These are phyloP conservation scores for Seiridium unicorne DNA, from an alignment of 2,329 filamentous ascomycete species.

Conservation along the genomic window DNA sequence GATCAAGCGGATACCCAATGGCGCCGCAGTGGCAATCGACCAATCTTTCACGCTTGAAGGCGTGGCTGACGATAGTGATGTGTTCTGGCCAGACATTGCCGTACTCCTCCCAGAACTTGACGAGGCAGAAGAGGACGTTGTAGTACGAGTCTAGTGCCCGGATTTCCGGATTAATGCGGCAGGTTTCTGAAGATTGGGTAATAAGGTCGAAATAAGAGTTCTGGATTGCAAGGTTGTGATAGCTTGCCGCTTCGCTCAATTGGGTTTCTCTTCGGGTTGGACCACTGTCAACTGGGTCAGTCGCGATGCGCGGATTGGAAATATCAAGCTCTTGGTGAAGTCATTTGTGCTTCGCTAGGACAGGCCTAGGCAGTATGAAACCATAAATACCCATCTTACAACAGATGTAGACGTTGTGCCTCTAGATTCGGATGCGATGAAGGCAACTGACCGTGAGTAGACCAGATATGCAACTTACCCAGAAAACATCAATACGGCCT, in stretches of 20 bases:
- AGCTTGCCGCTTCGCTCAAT: constrained; percentile 62
- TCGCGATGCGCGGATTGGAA: no score
- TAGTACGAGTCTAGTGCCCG: constrained; percentile 82
- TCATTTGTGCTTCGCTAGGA: no score
- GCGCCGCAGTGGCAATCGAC: constrained; percentile 63
- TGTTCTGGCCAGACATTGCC: constrained; percentile 49
- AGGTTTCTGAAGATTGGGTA: constrained; percentile 7
- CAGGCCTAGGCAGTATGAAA: no score
- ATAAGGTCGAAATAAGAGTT: constrained; percentile 46
- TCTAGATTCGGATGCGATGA: no score
- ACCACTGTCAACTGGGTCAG: constrained; percentile 42
- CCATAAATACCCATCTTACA: no score
- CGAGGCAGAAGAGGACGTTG: constrained; percentile 76
- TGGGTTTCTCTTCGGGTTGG: constrained; percentile 58
- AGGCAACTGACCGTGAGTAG: neutral
- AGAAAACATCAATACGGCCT: constrained; percentile 65
- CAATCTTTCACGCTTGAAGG: constrained; percentile 65
- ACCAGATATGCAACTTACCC: constrained; percentile 47
- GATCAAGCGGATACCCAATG: constrained; percentile 49
- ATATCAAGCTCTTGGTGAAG: no score
- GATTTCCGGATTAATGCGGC: constrained; percentile 60
- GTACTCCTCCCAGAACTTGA: constrained; percentile 52
- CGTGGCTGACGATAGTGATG: constrained; percentile 66
- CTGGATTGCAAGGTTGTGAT: constrained; percentile 50
- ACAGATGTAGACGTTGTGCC: no score